Percentiles rank a stretch among this genome's conserved stretches.
Evolutionary conservation across 2,329 filamentous ascomycete genomes (phyloP).

Genomic region (Eurotiales sp.): DNA sequence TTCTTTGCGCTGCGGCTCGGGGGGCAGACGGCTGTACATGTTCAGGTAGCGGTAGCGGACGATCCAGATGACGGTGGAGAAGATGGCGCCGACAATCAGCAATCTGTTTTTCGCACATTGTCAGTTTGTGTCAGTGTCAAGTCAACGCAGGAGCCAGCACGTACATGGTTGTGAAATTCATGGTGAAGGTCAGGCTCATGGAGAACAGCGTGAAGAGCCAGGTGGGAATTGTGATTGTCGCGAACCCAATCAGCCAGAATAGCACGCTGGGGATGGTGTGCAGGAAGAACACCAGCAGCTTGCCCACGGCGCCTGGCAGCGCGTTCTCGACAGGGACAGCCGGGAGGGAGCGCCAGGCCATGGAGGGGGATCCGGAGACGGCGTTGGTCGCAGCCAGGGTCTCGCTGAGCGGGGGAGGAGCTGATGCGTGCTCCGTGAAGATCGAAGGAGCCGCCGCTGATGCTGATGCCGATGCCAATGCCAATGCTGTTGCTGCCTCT

Average conservation of each 20-base stretch:
- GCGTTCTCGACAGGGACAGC: conserved; percentile 28
- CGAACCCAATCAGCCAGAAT: conserved; percentile 80
- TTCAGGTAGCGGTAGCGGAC: conserved; percentile 94
- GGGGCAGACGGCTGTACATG: conserved; percentile 91
- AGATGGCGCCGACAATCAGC: conserved; percentile 70
- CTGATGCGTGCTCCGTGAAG: neutral
- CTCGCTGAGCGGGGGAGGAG: neutral
- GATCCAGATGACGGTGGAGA: conserved; percentile 88
- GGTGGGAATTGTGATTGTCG: conserved; percentile 83
- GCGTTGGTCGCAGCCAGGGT: neutral
- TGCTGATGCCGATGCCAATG: neutral
- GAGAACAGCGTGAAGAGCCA: conserved; percentile 87
- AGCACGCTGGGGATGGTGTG: conserved; percentile 55
- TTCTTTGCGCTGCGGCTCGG: conserved; percentile 92
- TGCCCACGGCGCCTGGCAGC: conserved; percentile 46
- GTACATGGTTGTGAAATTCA: conserved; percentile 96
- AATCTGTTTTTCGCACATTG: conserved; percentile 49
- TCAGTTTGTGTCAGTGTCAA: neutral
- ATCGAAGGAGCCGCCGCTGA: neutral
- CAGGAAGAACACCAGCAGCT: conserved; percentile 47
- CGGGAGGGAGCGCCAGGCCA: conserved; percentile 22
- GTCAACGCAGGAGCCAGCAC: conserved; percentile 25
- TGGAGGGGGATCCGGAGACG: conserved; percentile 4
- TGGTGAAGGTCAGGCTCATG: conserved; percentile 90
- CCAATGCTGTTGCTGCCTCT: too few relatives aligned